Evolutionary conservation across 345 rosid genomes (phyloP).

Genomic region (Populus ilicifolia): DNA sequence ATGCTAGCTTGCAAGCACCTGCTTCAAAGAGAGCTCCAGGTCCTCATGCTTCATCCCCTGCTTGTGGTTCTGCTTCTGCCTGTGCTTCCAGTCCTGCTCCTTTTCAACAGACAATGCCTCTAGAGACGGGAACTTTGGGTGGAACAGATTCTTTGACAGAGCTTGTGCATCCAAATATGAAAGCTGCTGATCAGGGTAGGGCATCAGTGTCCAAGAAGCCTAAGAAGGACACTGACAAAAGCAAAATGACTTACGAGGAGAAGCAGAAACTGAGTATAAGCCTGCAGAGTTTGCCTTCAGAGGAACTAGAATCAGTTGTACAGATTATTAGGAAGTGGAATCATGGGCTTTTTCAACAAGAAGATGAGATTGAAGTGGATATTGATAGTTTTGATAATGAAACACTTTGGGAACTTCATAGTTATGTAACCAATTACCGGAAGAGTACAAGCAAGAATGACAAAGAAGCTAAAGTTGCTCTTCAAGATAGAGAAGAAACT

Average conservation of each 20-base stretch:
- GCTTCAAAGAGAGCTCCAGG: constrained; percentile 28
- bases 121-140: constrained; percentile 34
- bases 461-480: constrained; percentile 36
- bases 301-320: constrained; percentile 63
- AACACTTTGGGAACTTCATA: constrained; percentile 89
- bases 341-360: constrained; percentile 60
- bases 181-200: constrained; percentile 16
- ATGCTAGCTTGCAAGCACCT: constrained; percentile 22
- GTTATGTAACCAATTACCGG: constrained; percentile 47
- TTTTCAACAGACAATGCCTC: constrained; percentile 2
- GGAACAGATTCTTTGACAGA: constrained; percentile 43
- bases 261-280: constrained; percentile 66
- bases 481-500: constrained; percentile 36
- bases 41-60: constrained; percentile 5
- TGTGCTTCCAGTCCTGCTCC: constrained; percentile 14
- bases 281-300: constrained; percentile 75
- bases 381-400: constrained; percentile 73
- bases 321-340: constrained; percentile 81
- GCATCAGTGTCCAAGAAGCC: constrained; percentile 40
- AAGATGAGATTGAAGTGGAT: constrained; percentile 90
- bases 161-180: constrained; percentile 31
- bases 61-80: not conserved
- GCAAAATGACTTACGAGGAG: constrained; percentile 78
- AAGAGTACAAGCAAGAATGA: constrained; percentile 42
- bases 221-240: constrained; percentile 35